phyloP scores from a whole-genome alignment of 2,329 filamentous ascomycete species.

The Ilyonectria sp. region DNA sequence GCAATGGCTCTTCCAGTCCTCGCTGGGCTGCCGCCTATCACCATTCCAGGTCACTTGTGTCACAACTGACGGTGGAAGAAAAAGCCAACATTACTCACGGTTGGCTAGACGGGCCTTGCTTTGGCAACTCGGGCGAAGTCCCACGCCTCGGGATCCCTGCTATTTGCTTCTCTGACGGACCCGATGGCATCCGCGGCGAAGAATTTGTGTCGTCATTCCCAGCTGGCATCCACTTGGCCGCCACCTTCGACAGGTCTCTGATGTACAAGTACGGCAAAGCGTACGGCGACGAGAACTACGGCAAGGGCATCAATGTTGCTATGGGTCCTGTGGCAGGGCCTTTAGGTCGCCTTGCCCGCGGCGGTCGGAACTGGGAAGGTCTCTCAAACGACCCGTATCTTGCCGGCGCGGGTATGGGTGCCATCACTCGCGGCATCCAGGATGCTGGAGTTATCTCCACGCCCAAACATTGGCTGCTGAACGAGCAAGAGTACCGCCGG shows the following conservation, averaged over 20 bases:
- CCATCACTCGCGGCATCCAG: conserved; percentile 83
- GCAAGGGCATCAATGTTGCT: conserved; percentile 75
- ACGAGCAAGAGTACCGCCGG: conserved; percentile 71
- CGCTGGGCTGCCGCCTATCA: conserved; percentile 9
- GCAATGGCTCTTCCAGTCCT: neutral
- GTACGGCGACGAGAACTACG: conserved; percentile 71
- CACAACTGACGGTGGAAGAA: conserved; percentile 76
- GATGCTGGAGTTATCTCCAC: conserved; percentile 84
- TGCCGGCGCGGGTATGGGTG: conserved; percentile 78
- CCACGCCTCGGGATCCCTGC: conserved; percentile 62
- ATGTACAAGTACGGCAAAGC: conserved; percentile 65
- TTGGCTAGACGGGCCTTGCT: conserved; percentile 65
- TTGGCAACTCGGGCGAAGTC: conserved; percentile 62
- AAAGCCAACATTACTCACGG: conserved; percentile 68
- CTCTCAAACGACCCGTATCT: conserved; percentile 81
- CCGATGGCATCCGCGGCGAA: conserved; percentile 63
- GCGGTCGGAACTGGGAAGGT: conserved; percentile 83
- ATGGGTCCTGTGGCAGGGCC: conserved; percentile 81
- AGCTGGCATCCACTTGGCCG: conserved; percentile 63
- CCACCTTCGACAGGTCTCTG: conserved; percentile 68
- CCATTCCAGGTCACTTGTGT: conserved; percentile 62
- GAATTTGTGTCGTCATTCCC: conserved; percentile 65
- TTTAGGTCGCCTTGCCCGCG: conserved; percentile 78
- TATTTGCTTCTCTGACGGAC: conserved; percentile 65
- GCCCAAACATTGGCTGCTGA: conserved; percentile 70